These are phyloP conservation scores for Actinidia arguta DNA, from an alignment of 179 eudicot species.

Conservation along the genomic window DNA sequence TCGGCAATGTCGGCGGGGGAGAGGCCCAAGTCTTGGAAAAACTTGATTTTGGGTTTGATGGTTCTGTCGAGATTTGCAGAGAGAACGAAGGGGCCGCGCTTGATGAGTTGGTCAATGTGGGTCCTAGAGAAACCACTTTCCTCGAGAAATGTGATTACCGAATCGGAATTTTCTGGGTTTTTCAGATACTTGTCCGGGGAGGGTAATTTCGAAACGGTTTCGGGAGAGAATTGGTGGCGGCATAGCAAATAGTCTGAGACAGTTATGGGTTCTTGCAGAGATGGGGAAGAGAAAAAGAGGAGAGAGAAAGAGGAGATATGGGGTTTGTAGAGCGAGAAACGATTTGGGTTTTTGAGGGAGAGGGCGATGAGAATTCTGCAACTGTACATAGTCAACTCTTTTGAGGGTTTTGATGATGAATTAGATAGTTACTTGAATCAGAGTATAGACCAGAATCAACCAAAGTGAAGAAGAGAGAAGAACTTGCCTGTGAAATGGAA, in stretches of 20 bases:
- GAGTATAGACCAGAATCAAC: too few species aligned
- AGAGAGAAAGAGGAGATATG: conserved; percentile 4
- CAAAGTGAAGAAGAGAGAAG: too few species aligned
- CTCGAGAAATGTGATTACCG: conserved; percentile 25
- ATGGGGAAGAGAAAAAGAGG: conserved; percentile 22
- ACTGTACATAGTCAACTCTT: too few species aligned
- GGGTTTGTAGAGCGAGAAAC: too few species aligned
- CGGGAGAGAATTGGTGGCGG: conserved; percentile 36
- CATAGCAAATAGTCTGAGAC: conserved; percentile 26
- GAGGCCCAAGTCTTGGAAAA: conserved; percentile 41
- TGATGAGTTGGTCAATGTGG: conserved; percentile 24
- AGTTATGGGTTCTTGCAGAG: not conserved
- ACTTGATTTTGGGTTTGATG: conserved; percentile 35
- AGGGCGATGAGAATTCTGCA: conserved; percentile 20
- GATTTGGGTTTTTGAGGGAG: conserved; percentile 10
- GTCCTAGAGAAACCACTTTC: conserved; percentile 29
- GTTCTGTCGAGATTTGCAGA: conserved; percentile 25
- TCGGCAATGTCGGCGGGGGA: conserved; percentile 27
- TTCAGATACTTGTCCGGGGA: conserved; percentile 7
- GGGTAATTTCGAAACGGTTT: conserved; percentile 33
- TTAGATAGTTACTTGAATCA: too few species aligned
- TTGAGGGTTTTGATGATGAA: too few species aligned
- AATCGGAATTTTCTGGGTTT: conserved; percentile 25
- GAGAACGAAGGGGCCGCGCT: conserved; percentile 32
- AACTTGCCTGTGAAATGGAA: too few species aligned